These are phyloP conservation scores for Elongisporangium undulatum DNA, from an alignment of 352 stramenopile species.

Conservation along the genomic window DNA sequence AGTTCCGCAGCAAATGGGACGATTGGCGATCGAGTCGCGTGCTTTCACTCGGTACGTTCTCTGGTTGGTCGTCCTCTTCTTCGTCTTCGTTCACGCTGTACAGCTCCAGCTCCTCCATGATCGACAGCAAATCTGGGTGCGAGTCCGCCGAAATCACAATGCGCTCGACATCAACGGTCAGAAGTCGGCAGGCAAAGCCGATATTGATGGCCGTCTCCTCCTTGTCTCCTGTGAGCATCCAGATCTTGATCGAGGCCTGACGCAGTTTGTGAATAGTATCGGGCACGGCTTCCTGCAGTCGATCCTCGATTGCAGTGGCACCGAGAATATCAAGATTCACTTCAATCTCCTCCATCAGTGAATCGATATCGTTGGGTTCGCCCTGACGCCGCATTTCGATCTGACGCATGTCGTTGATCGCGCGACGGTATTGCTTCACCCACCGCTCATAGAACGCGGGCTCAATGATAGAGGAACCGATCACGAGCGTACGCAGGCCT, in stretches of 20 bases:
- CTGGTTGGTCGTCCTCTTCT: background rate
- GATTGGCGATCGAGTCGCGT: constrained; percentile 5
- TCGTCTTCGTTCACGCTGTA: constrained; percentile 22
- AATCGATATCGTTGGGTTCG: constrained; percentile 76
- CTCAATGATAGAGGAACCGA: constrained; percentile 65
- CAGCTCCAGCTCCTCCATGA: constrained; percentile 54
- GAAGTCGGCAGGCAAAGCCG: constrained; percentile 88
- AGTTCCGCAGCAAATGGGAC: background rate
- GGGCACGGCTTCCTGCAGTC: constrained; percentile 89
- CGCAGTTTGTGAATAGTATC: constrained; percentile 91
- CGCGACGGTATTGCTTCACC: constrained; percentile 61
- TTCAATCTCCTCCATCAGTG: constrained; percentile 86
- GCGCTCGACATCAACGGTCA: constrained; percentile 91
- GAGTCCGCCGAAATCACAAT: constrained; percentile 79
- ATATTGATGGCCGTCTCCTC: constrained; percentile 96
- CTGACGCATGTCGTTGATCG: constrained; percentile 84
- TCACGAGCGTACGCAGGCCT: constrained; percentile 88
- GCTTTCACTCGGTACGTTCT: background rate
- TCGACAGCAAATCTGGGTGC: constrained; percentile 57
- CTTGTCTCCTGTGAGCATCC: constrained; percentile 95
- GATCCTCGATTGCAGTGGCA: constrained; percentile 93
- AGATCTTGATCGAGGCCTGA: constrained; percentile 92
- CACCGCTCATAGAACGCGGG: constrained; percentile 54
- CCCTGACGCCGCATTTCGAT: constrained; percentile 74
- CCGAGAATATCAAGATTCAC: constrained; percentile 84